phyloP scores from a whole-genome alignment of 2,329 filamentous ascomycete genomes.

The Alternaria metachromatica region DNA sequence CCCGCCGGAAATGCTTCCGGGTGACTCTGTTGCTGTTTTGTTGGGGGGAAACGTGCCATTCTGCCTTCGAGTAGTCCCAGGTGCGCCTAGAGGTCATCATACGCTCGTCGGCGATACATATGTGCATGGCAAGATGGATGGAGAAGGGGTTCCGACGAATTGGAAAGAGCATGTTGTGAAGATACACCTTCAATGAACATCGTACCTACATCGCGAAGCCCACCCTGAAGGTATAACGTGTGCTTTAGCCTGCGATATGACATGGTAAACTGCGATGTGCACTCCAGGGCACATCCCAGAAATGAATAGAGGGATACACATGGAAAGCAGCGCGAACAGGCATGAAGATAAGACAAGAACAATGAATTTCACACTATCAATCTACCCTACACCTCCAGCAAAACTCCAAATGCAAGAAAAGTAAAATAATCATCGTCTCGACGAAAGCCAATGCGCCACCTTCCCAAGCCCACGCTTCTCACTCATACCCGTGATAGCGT shows the following conservation, averaged over 20 bases:
- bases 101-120: conserved; percentile 20
- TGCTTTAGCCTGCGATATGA: not conserved
- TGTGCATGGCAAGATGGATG: conserved; percentile 27
- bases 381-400: not conserved
- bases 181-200: not conserved
- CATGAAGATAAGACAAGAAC: not conserved
- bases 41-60: conserved; percentile 26
- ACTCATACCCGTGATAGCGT: conserved; percentile 4
- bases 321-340: not conserved
- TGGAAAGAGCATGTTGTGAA: not conserved
- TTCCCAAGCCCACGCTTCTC: not conserved
- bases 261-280: not conserved
- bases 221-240: not conserved
- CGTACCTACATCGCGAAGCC: no score
- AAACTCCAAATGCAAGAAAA: not conserved
- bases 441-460: not conserved
- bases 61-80: not conserved
- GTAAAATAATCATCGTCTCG: not conserved
- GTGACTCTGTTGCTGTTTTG: conserved; percentile 23
- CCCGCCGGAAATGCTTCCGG: conserved; percentile 8
- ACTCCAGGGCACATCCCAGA: not conserved
- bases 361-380: not conserved
- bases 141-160: conserved; percentile 9
- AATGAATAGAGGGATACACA: not conserved
- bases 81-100: not conserved